These are phyloP conservation scores for Xylaria sp. DNA, from an alignment of 2,329 filamentous ascomycete species.

Conservation along the genomic window DNA sequence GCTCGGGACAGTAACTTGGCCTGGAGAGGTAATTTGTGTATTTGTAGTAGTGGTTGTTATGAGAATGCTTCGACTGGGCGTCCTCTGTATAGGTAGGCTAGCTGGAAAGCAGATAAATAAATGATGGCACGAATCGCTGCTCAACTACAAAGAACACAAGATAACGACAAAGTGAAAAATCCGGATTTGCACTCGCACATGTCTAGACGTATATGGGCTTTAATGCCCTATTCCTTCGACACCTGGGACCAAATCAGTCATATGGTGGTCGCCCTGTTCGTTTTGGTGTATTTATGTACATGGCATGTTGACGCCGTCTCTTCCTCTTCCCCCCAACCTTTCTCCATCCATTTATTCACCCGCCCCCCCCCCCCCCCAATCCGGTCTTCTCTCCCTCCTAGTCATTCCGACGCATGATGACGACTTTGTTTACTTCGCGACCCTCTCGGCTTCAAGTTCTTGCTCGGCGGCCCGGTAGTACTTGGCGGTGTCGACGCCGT, in stretches of 20 bases:
- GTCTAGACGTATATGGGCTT: constrained; percentile 18
- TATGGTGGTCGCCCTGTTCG: neutral
- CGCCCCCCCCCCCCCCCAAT: neutral
- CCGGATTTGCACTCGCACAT: constrained; percentile 20
- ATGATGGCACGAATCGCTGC: constrained; percentile 19
- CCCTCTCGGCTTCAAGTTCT: constrained; percentile 85
- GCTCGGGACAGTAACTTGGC: neutral
- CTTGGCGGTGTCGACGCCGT: constrained; percentile 97
- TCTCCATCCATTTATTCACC: no score
- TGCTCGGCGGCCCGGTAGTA: constrained; percentile 96
- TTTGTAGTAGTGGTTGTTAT: constrained; percentile 2
- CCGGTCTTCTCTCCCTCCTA: neutral
- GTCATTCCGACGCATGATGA: constrained; percentile 1
- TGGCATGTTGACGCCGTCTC: constrained; percentile 4
- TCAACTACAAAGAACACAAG: constrained; percentile 8
- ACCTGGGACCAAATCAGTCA: neutral
- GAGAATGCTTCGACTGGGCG: neutral
- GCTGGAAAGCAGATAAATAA: neutral
- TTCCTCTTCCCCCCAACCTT: no score
- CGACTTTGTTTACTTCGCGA: constrained; percentile 39
- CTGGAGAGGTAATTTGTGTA: neutral
- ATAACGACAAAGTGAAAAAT: constrained; percentile 22
- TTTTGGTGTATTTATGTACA: constrained; percentile 36
- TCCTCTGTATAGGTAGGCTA: neutral
- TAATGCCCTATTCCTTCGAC: neutral